Evolutionary conservation across 345 rosid species (phyloP).

Genomic region (Rhizophora mangle): DNA sequence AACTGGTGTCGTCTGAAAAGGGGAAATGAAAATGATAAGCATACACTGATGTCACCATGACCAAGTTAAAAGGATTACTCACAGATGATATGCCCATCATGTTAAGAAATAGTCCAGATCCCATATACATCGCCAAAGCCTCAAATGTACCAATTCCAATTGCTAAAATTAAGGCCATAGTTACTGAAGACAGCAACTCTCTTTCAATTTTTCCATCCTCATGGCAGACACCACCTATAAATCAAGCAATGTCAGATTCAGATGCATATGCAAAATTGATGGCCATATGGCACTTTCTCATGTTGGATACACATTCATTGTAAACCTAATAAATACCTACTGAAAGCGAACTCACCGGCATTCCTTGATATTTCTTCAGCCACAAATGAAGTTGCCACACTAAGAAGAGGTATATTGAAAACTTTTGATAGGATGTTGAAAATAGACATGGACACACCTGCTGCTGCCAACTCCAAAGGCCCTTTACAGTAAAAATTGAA

Average conservation of each 20-base stretch:
- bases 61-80: conserved; percentile 3
- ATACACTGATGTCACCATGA: background rate
- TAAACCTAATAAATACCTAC: background rate
- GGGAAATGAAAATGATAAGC: background rate
- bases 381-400: conserved; percentile 35
- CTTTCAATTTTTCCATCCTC: conserved; percentile 12
- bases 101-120: conserved; percentile 32
- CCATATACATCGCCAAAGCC: conserved; percentile 35
- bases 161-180: conserved; percentile 36
- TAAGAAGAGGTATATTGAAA: conserved; percentile 34
- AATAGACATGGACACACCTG: conserved; percentile 20
- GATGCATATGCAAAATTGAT: background rate
- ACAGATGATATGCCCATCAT: conserved; percentile 35
- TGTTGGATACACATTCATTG: background rate
- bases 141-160: conserved; percentile 26
- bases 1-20: background rate
- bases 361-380: conserved; percentile 30
- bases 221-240: conserved; percentile 13
- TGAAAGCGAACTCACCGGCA: conserved; percentile 12
- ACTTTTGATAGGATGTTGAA: conserved; percentile 37
- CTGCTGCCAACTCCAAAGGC: conserved; percentile 21
- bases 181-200: conserved; percentile 33
- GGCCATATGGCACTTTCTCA: background rate
- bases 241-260: conserved; percentile 11
- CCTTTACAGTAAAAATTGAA: conserved; percentile 16